Evolutionary conservation across 306 rosid genomes (phyloP).

Genomic region (Mimosa bimucronata): DNA sequence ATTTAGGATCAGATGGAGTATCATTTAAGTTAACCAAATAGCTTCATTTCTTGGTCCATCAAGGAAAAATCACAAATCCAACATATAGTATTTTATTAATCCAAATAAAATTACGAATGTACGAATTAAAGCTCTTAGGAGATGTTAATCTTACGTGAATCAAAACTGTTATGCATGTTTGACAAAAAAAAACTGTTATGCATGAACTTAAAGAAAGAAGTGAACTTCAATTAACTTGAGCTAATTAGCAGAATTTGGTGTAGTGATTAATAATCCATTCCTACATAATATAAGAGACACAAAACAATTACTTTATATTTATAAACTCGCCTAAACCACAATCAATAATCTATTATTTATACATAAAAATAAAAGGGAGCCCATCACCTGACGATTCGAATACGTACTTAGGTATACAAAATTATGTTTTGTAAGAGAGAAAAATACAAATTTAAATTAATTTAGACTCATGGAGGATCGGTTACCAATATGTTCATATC

Average conservation of each 20-base stretch:
- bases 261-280: not conserved
- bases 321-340: not conserved
- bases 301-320: not conserved
- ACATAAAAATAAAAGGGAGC: not conserved
- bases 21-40: no score
- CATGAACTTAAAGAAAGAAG: no score
- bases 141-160: not conserved
- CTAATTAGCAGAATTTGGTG: not conserved
- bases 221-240: not conserved
- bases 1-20: no score
- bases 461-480: not conserved
- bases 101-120: not conserved
- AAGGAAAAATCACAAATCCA: not conserved
- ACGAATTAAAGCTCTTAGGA: not conserved
- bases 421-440: not conserved
- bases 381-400: not conserved
- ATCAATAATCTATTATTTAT: not conserved
- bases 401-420: no score
- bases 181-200: not conserved
- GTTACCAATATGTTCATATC: not conserved
- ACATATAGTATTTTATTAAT: no score
- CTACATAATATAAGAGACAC: not conserved
- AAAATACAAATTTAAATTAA: no score
- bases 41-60: not conserved
- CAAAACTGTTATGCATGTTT: not conserved